Conservation (phyloP, 208 protist species). For the Lotmaria passim region DNA sequence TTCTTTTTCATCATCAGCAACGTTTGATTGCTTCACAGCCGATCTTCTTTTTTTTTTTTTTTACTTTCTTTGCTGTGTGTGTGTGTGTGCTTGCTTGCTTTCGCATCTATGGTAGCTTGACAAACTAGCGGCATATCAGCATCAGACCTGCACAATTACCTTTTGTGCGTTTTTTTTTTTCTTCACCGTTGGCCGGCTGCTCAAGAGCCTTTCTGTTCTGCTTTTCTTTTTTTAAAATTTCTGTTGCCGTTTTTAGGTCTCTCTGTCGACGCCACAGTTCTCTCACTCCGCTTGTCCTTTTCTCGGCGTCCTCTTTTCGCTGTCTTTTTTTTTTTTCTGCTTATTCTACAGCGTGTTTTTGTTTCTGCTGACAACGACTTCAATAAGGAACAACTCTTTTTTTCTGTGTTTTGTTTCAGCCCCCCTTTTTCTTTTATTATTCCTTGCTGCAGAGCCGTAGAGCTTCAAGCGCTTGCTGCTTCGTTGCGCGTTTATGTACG, state of each 20-base stretch:
- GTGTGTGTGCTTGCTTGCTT: no score
- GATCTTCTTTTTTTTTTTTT: no score
- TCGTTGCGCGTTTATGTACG: slow-evolving; percentile 1
- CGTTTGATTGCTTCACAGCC: no score
- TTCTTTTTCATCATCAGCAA: not conserved
- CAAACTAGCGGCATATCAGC: not conserved
- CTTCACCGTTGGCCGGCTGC: not conserved
- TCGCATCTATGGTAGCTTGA: no score
- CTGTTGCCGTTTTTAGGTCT: not conserved
- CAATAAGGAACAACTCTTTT: no score
- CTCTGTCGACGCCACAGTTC: not conserved
- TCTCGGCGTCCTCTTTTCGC: not conserved
- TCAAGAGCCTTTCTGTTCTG: not conserved
- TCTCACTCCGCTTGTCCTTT: not conserved
- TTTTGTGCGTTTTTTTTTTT: not conserved
- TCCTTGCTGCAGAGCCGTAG: slow-evolving; percentile 12
- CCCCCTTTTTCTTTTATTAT: slow-evolving; percentile 14
- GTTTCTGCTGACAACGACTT: no score
- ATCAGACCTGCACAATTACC: not conserved
- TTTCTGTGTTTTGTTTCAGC: not conserved
- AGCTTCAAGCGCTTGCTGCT: no score
- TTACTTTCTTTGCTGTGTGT: no score
- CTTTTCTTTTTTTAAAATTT: not conserved
- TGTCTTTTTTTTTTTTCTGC: no score
- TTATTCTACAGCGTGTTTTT: no score